Percentiles rank a stretch among this genome's conserved stretches.
phyloP scores from a whole-genome alignment of 306 rosid species.

The Echinosophora koreensis region DNA sequence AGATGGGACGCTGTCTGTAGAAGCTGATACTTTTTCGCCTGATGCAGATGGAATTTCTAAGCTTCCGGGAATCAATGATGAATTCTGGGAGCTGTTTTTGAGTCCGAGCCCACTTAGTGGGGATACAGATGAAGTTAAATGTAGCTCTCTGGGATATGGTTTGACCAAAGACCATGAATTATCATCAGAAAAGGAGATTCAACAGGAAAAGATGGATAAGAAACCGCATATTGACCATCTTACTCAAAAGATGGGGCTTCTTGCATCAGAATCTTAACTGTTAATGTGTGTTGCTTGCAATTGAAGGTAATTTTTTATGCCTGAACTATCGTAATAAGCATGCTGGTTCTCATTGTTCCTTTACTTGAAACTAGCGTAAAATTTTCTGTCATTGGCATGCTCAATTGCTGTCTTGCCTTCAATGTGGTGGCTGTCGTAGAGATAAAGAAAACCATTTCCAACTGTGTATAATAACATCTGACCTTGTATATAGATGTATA shows the following conservation, averaged over 20 bases:
- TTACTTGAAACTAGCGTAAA: conserved; percentile 37
- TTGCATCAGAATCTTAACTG: conserved; percentile 57
- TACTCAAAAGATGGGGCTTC: conserved; percentile 75
- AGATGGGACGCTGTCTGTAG: conserved; percentile 53
- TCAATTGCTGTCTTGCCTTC: conserved; percentile 19
- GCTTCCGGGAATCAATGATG: conserved; percentile 72
- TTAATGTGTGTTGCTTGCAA: conserved; percentile 52
- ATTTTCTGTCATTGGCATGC: conserved; percentile 17
- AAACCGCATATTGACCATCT: conserved; percentile 59
- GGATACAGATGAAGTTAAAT: conserved; percentile 60
- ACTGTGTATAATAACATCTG: conserved; percentile 33
- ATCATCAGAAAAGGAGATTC: conserved; percentile 49
- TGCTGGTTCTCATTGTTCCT: conserved; percentile 43
- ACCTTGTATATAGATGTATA: conserved; percentile 39
- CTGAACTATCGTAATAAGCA: conserved; percentile 43
- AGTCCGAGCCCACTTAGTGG: conserved; percentile 53
- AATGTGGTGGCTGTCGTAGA: conserved; percentile 9
- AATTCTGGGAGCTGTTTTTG: conserved; percentile 75
- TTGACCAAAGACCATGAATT: conserved; percentile 54
- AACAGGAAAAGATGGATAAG: conserved; percentile 60
- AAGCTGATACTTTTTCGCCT: conserved; percentile 54
- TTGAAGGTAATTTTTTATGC: conserved; percentile 60
- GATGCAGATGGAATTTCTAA: conserved; percentile 57
- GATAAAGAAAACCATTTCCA: not conserved
- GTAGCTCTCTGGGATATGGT: conserved; percentile 55